Base-by-base conservation (phyloP, 441 rosid species). In the Brassica balearica region DNA sequence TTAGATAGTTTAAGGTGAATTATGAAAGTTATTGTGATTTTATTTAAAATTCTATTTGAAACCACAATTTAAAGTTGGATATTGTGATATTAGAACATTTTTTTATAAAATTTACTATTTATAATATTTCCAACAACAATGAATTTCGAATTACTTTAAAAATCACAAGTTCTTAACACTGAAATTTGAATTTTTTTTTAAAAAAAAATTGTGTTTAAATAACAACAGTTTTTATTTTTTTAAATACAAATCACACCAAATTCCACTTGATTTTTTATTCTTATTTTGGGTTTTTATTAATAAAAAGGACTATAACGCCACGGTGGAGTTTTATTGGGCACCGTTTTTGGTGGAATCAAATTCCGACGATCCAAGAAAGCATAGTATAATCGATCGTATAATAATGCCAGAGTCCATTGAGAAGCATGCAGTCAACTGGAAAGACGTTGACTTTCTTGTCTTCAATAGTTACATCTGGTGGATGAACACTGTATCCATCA, bases 401-500 rank as follows among this genome's bases (percentile, higher is more conserved):
- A 88, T 94, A 66, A 91, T 88, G 93, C 91, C 92, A 0, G 96
- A 91, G 81, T 94, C 98, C 15, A 91, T 94, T 62, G 58, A 88
- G 9, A 87, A 88, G 80, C 97, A 94, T 29, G 98, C 90, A 15
- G 79, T 69, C 19, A 82, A 89, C 77, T 94, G 98, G 98, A 85
- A 80, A 55, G 75, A 80, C 7, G 97, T 88, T 34, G 97, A 94
- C 82, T 92, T 84, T 81, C 87, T 94, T 70, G 78, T 94, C 68
- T 92, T 94, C 75, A 94, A 94, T 79, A 88, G 96, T 2, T 94
- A 94, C 78, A 92, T 91, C 9, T 94, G 98, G 98, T 94, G 98
- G 98, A 92, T 94, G 95, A 94, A 92, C 88, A 91, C 95, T 8
- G 79, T 81, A 74, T 11, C 69, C 27, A 91, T 94, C 89, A 94